These are phyloP conservation scores for Umbilicaria muhlenbergii DNA, from an alignment of 495 filamentous ascomycete species.

Conservation along the genomic window DNA sequence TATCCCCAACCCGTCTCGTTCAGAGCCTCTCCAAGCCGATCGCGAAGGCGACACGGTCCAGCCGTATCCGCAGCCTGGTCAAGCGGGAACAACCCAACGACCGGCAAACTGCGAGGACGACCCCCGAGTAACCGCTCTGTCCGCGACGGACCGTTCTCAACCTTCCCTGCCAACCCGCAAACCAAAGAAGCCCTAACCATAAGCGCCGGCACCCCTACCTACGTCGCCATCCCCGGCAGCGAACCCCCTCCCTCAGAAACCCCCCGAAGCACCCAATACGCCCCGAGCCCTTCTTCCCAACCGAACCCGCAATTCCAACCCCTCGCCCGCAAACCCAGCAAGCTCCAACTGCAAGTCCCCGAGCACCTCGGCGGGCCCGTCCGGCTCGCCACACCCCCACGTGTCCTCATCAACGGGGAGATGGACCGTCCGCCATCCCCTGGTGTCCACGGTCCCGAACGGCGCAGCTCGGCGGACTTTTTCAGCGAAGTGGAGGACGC, in stretches of 20 bases:
- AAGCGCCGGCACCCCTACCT: constrained; percentile 17
- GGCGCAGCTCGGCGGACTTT: constrained; percentile 16
- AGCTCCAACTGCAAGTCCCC: constrained; percentile 70
- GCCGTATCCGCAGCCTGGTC: constrained; percentile 94
- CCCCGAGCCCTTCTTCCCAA: constrained; percentile 17
- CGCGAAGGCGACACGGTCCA: constrained; percentile 69
- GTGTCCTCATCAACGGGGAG: constrained; percentile 53
- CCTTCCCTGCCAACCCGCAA: constrained; percentile 61
- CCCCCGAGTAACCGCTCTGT: constrained; percentile 68
- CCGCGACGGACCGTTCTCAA: constrained; percentile 68
- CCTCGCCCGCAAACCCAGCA: constrained; percentile 28
- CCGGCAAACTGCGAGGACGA: constrained; percentile 66
- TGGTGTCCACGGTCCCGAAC: constrained; percentile 11
- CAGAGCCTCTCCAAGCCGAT: constrained; percentile 29
- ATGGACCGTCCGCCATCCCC: constrained; percentile 19
- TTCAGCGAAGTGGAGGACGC: constrained; percentile 11
- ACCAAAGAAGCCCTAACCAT: constrained; percentile 16
- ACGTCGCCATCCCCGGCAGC: constrained; percentile 15
- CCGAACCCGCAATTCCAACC: constrained; percentile 16
- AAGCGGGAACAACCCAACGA: constrained; percentile 44
- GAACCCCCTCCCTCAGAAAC: constrained; percentile 13
- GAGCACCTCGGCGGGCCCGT: constrained; percentile 58
- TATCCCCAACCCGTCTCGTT: constrained; percentile 41
- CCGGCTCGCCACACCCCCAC: constrained; percentile 61
- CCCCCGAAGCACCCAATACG: constrained; percentile 15